These are phyloP conservation scores for Termitomyces sp. DNA, from an alignment of 768 basidiomycete species.

Conservation along the genomic window DNA sequence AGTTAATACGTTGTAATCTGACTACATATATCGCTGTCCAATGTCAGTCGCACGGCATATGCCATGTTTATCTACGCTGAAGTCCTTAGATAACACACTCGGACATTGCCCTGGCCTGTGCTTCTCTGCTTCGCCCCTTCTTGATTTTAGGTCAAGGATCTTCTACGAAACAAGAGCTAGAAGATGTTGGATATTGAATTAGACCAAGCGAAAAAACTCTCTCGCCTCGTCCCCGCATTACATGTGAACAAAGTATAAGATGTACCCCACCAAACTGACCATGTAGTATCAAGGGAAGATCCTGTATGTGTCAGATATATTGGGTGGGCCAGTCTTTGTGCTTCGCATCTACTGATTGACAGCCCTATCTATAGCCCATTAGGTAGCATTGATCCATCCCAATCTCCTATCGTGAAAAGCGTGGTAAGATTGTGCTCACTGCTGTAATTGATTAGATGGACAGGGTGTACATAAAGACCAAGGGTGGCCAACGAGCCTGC, in stretches of 20 bases:
- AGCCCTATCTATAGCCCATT: not conserved
- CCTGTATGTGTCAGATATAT: not conserved
- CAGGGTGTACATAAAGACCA: not conserved
- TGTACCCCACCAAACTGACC: not conserved
- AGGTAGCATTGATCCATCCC: not conserved
- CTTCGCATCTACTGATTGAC: not conserved
- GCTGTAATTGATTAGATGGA: too few species aligned
- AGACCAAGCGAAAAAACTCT: not conserved
- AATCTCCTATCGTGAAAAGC: not conserved
- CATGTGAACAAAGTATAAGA: not conserved
- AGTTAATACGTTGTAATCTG: too few species aligned
- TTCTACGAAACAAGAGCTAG: not conserved
- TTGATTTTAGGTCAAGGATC: too few species aligned
- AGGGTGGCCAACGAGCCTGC: not conserved
- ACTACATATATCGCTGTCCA: too few species aligned
- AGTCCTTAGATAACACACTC: too few species aligned
- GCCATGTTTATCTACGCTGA: too few species aligned
- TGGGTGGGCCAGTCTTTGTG: not conserved
- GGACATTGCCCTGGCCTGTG: too few species aligned
- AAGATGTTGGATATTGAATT: not conserved
- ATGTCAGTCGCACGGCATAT: too few species aligned
- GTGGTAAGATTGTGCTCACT: not conserved
- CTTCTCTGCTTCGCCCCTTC: too few species aligned
- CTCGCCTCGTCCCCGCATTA: not conserved
- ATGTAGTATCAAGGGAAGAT: not conserved